Base-by-base conservation (phyloP, 257 asterid genomes). In the Petunia secreta region DNA sequence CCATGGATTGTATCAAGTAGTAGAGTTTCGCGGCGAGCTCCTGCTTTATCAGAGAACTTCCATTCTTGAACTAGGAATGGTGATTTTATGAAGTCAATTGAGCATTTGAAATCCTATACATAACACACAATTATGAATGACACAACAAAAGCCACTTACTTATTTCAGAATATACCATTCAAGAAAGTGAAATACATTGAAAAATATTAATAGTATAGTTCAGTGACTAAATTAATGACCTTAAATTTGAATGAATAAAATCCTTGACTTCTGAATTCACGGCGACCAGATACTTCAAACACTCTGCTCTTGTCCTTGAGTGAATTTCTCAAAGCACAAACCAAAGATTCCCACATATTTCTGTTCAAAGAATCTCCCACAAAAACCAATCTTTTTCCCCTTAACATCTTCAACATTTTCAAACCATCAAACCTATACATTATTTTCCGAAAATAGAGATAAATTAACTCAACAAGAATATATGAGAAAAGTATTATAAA, bases 321-420 rank as follows among this genome's bases (percentile, higher is more conserved):
- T 2, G 95, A 85, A 11, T 75, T 84, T 83, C 88, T 84, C 82
- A 88, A 37, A 39, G 89, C 87, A 84, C 95, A 91, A 53, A 89
- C 81, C 64, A 91, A 75, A 0, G 93, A 89, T 55, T 92, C 94
- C 96, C 94, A 92, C 93, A 89, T 92, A 80, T 92, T 91, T 58
- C 94, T 84, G 74, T 92, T 91, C 41, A 92, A 75, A 0, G 95
- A 92, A 83, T 92, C 97, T 10, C 97, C 97, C 2, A 92, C 94
- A 71, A 88, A 92, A 25, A 82, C 92, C 86, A 91, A 15, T 34
- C 88, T 84, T 76, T 92, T 88, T 55, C 92, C 96, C 10, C 62
- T 85, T 50, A 92, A 78, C 77, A 91, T 75, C 67, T 85, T 59
- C 89, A 91, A 77, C 94, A 91, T 88, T 84, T 86, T 84, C 81